Base-by-base conservation (phyloP, 331 rosid species). In the Erythrophleum ivorense region DNA sequence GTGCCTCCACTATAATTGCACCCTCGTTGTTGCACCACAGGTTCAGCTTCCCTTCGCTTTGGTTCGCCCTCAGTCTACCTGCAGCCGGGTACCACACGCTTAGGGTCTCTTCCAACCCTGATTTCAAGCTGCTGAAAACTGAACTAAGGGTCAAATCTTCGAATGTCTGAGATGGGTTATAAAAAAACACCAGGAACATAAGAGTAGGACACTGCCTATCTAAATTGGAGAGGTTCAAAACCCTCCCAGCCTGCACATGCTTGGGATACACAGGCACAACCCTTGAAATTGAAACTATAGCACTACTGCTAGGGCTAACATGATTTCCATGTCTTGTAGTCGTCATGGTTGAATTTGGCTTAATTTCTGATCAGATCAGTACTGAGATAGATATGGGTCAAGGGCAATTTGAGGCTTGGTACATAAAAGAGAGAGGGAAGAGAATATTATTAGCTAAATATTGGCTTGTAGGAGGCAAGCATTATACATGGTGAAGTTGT, bases 141-240 rank as follows among this genome's bases (percentile, higher is more conserved):
- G 86, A 87, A 78, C 70, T 7, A 15, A 63, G 70, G 70, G 11
- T 80, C 80, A 88, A 14, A 34, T 55, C 80, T 21, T 46, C 36
- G 53, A 46, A 10, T 14, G 69, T 15, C 55, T 66, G 53, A 24
- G 88, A 80, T 3, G 48, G 69, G 0, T 68, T 78, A 80, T 90
- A 91, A 84, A 93, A 93, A 72, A 88, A 91, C 48, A 89, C 91
- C 86, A 87, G 75, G 88, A 86, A 87, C 97, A 91, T 90, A 34
- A 79, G 92, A 7, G 29, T 70, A 6, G 92, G 96, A 82, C 94
- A 91, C 84, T 93, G 97, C 80, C 96, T 87, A 65, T 93, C 96
- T 86, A 93, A 85, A 80, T 89, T 93, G 40, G 97, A 93, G 71
- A 93, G 96, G 73, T 16, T 74, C 81, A 89, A 66, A 59, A 85